phyloP scores from a whole-genome alignment of 495 filamentous ascomycete genomes.

The Chaetomium fimeti region DNA sequence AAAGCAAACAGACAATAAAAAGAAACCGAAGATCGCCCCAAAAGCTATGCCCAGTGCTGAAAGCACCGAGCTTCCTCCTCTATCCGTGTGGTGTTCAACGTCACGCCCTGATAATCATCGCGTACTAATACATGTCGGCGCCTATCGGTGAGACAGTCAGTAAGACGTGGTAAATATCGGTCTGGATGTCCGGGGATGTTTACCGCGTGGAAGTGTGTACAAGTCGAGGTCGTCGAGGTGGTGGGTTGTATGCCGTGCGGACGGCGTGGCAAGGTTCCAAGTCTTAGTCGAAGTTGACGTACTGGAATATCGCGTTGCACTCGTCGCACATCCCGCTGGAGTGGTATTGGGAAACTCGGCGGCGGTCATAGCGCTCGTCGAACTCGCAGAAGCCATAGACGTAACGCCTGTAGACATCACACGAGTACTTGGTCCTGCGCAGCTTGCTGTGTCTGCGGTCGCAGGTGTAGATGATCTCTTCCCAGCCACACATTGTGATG shows the following conservation, averaged over 20 bases:
- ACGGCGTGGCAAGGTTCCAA: neutral
- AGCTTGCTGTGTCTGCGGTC: neutral
- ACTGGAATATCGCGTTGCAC: neutral
- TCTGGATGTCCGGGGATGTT: neutral
- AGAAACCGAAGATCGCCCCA: neutral
- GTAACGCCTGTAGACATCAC: constrained; percentile 7
- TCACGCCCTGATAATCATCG: neutral
- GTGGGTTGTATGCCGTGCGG: neutral
- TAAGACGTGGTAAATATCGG: neutral
- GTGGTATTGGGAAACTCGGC: neutral
- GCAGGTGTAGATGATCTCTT: constrained; percentile 3
- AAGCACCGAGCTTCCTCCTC: neutral
- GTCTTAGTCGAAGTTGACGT: neutral
- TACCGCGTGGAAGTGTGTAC: neutral
- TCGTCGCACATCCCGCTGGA: neutral
- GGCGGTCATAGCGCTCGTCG: neutral
- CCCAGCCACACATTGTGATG: constrained; percentile 18
- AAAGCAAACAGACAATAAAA: neutral
- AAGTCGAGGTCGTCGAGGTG: neutral
- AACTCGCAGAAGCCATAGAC: constrained; percentile 15
- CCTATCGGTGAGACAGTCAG: neutral
- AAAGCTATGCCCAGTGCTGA: neutral
- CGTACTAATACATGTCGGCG: neutral
- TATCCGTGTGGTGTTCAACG: neutral
- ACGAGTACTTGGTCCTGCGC: constrained; percentile 16